Evolutionary conservation across 192 early-diverging fungal genomes (phyloP), one percentile per base, ranked within the genome.

Genomic region (Ambispora gerdemannii): DNA sequence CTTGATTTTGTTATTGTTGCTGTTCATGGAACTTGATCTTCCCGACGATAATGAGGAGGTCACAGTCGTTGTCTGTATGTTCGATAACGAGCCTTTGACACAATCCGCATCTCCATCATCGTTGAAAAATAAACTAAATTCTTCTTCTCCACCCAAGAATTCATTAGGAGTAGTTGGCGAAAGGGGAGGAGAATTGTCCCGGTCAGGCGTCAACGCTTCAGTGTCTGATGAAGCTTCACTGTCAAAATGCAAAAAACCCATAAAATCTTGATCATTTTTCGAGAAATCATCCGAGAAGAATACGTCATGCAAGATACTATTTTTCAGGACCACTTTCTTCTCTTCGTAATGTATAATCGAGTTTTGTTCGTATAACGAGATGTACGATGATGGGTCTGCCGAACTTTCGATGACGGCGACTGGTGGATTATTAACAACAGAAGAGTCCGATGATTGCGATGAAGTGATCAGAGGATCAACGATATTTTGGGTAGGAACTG

Each of bases 161-260:
- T 25, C 55, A 28, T 13, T 64, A n/a, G 22, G 36, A 60, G 25
- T n/a, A 22, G 32, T 65, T 50, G 63, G 63, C 2, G 20, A 30
- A 4, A 60, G 32, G 1, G 51, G 32, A 38, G 67, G 67, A 17
- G 67, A 69, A 58, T 30, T 25, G 32, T 56, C 15, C 27, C 27
- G 52, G 43, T 25, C 20, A 67, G 66, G 66, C 15, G 67, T 69
- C n/a, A 38, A 43, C 24, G 56, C 33, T n/a, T 69, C 67, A 0
- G 67, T 58, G 28, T 69, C 67, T 3, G 67, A 69, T 32, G 67
- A 69, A 27, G 67, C 22, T 36, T 69, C 67, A 31, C 67, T 69
- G 35, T 69, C 67, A 58, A 56, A 69, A 50, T 66, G 47, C n/a
- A 66, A 28, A 8, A 28, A 4, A n/a, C 28, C 13, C 28, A 43